Conservation (phyloP, 495 filamentous ascomycete species). For the Penicillium canescens region DNA sequence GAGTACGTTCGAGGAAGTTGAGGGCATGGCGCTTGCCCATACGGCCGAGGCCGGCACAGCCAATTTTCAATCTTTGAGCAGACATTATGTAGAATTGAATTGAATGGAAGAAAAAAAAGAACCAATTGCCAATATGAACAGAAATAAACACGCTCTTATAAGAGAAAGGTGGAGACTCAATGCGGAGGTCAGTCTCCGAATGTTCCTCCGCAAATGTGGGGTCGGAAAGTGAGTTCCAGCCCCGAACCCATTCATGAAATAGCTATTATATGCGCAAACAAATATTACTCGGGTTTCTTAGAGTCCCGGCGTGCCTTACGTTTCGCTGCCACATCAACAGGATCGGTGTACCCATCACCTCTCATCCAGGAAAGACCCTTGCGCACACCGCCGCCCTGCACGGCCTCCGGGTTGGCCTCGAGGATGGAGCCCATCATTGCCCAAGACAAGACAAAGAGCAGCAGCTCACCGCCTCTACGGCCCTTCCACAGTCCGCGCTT, state of each 20-base stretch:
- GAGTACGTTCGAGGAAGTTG: constrained; percentile 52
- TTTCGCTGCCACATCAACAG: constrained; percentile 30
- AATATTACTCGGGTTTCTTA: constrained; percentile 20
- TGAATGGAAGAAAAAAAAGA: neutral
- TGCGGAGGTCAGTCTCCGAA: constrained; percentile 26
- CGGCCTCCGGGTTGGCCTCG: constrained; percentile 65
- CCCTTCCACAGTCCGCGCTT: constrained; percentile 85
- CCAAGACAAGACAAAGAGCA: constrained; percentile 75
- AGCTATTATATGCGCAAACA: neutral
- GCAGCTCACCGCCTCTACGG: constrained; percentile 77
- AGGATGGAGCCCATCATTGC: constrained; percentile 77
- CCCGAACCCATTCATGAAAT: neutral
- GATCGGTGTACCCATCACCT: constrained; percentile 65
- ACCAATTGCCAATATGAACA: neutral
- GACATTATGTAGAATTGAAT: constrained; percentile 36
- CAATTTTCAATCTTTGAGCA: constrained; percentile 45
- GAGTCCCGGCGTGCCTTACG: constrained; percentile 31
- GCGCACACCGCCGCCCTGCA: constrained; percentile 66
- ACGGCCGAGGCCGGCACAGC: constrained; percentile 55
- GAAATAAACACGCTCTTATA: neutral
- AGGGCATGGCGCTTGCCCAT: constrained; percentile 60
- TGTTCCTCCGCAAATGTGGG: constrained; percentile 11
- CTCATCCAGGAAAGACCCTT: constrained; percentile 74
- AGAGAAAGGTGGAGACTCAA: neutral
- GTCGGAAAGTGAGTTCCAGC: constrained; percentile 30